These are phyloP conservation scores for Entomortierella beljakovae DNA, from an alignment of 192 early-diverging fungal genomes.

Conservation along the genomic window DNA sequence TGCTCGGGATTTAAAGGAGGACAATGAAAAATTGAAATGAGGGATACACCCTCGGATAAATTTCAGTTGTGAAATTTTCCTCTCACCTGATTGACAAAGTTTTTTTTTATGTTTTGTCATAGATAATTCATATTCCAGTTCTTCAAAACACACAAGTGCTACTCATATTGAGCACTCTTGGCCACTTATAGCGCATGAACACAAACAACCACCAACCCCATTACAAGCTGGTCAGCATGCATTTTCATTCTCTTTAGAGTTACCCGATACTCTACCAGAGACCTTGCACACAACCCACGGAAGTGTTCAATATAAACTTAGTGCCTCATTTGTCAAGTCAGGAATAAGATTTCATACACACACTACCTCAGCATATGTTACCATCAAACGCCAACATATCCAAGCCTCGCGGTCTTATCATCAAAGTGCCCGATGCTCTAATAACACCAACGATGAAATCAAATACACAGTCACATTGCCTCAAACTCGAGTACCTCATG, in stretches of 20 bases:
- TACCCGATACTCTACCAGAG: slow-evolving; percentile 52
- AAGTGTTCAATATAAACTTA: slow-evolving; percentile 43
- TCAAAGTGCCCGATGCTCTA: slow-evolving; percentile 22
- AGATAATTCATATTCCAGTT: slow-evolving; percentile 44
- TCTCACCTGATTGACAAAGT: not conserved
- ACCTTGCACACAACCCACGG: slow-evolving; percentile 35
- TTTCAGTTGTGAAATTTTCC: not conserved
- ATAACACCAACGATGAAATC: slow-evolving; percentile 37
- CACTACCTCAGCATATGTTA: slow-evolving; percentile 19
- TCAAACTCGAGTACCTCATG: slow-evolving; percentile 43
- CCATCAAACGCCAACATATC: slow-evolving; percentile 24
- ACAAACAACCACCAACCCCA: slow-evolving; percentile 22
- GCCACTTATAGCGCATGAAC: slow-evolving; percentile 34
- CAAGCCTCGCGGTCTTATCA: slow-evolving; percentile 28
- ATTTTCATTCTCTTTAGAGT: slow-evolving; percentile 47
- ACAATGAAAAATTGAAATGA: not conserved
- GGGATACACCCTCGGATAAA: not conserved
- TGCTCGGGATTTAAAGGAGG: not conserved
- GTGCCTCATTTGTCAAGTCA: slow-evolving; percentile 31
- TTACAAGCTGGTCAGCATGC: slow-evolving; percentile 40
- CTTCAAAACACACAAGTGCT: slow-evolving; percentile 36
- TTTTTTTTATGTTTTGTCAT: not conserved
- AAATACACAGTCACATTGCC: slow-evolving; percentile 43
- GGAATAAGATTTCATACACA: slow-evolving; percentile 35
- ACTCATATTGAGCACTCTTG: slow-evolving; percentile 48